Base-by-base conservation (phyloP, 176 grass and related monocot species). In the Phoenix roebelenii region DNA sequence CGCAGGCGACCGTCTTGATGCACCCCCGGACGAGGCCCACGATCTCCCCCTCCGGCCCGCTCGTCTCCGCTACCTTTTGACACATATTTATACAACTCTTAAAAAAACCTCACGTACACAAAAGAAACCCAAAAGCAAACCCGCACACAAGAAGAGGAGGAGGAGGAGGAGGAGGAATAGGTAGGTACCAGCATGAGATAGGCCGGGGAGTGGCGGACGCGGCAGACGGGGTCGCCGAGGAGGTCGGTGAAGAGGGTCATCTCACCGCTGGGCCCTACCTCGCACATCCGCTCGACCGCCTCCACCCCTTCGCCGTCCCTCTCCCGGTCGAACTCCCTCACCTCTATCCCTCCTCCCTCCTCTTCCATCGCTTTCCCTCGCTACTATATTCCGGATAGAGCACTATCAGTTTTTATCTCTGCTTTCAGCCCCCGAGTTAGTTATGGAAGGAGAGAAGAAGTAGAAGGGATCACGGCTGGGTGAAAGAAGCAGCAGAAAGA, bases 191-290 rank as follows among this genome's bases (percentile, higher is more conserved):
- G 61, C 61, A 64, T 64, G 22, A 64, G 39, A 16, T 22, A 51
- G 44, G 19, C 7, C 3, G 61, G 61, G 3, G 61, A 25, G 44
- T 51, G 44, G 18, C 61, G 61, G 48, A 64, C 48, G 61, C 61
- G 61, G 22, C 44, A 25, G 61, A 51, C 14, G 15, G 61, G 61
- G 48, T 64, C 61, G 19, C 61, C 61, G 61, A 64, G 61, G 22
- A 64, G 61, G 39, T 64, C 61, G 19, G 48, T 64, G 61, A 50
- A 51, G 44, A 64, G 61, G 18, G 61, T 50, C 61, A 51, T 25
- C 16, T 23, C 19, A 17, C 61, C 61, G 61, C 15, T 32, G 20
- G 26, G 49, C 19, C 61, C 22, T 5, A 64, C 61, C 22, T 64
- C 44, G 61, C 61, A 64, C 44, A 51, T 51, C 48, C 61, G 20